phyloP scores from a whole-genome alignment of 2,329 filamentous ascomycete species.

The Penicillium sp. region DNA sequence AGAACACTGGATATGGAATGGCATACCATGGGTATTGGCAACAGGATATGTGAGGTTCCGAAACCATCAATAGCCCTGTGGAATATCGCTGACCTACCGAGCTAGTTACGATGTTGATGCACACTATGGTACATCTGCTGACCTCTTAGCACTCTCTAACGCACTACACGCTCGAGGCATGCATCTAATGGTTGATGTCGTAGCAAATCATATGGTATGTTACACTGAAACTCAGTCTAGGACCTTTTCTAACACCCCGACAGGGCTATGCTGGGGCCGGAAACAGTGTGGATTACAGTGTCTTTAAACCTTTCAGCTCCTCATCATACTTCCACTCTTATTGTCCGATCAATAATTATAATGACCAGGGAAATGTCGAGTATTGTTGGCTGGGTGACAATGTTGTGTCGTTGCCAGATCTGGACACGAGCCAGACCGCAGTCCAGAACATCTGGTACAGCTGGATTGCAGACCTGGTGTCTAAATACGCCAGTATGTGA shows the following conservation, averaged over 20 bases:
- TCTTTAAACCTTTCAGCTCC: slow-evolving; percentile 56
- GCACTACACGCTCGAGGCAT: slow-evolving; percentile 57
- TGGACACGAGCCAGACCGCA: slow-evolving; percentile 54
- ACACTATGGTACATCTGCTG: slow-evolving; percentile 59
- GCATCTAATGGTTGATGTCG: slow-evolving; percentile 63
- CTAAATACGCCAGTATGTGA: slow-evolving; percentile 59
- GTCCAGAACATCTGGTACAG: slow-evolving; percentile 54
- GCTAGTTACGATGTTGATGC: slow-evolving; percentile 53
- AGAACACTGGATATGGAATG: slow-evolving; percentile 40
- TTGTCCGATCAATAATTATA: slow-evolving; percentile 56
- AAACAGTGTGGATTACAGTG: slow-evolving; percentile 53
- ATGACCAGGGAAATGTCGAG: slow-evolving; percentile 46
- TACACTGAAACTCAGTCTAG: neutral
- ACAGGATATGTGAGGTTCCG: slow-evolving; percentile 42
- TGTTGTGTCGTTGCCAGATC: slow-evolving; percentile 61
- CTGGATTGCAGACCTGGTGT: slow-evolving; percentile 60
- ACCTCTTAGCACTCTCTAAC: slow-evolving; percentile 57
- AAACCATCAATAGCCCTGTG: slow-evolving; percentile 46
- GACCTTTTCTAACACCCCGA: slow-evolving; percentile 7
- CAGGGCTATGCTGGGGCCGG: slow-evolving; percentile 49
- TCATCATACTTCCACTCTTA: slow-evolving; percentile 62
- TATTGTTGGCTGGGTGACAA: slow-evolving; percentile 57
- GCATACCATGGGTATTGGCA: slow-evolving; percentile 55
- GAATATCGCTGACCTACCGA: slow-evolving; percentile 37
- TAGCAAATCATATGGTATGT: slow-evolving; percentile 34